Evolutionary conservation across 768 basidiomycete species (phyloP).

Genomic region (Kwoniella botswanensis): DNA sequence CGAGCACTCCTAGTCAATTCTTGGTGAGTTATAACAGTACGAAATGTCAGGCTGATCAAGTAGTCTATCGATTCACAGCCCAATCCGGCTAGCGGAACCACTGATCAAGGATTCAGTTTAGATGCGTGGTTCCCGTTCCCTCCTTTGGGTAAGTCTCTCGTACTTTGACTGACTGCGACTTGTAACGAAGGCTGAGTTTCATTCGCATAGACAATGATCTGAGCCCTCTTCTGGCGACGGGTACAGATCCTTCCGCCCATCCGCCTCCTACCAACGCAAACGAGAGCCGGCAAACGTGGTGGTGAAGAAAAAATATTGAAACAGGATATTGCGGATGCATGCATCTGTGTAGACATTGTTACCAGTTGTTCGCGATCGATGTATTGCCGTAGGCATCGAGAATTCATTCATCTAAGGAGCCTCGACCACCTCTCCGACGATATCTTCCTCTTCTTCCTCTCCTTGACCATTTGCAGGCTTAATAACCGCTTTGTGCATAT

Average conservation of each 20-base stretch:
- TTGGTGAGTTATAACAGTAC: slow-evolving; percentile 4
- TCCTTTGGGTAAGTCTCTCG: slow-evolving; percentile 37
- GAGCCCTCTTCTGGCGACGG: slow-evolving; percentile 5
- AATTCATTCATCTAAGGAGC: background rate
- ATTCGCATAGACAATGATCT: slow-evolving; percentile 2
- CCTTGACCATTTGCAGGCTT: slow-evolving; percentile 1
- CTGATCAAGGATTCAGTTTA: slow-evolving; percentile 23
- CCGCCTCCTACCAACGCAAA: background rate
- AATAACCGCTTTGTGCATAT: slow-evolving; percentile 26
- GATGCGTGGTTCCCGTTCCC: slow-evolving; percentile 51
- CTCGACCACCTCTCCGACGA: slow-evolving; percentile 1
- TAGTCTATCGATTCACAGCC: slow-evolving; percentile 10
- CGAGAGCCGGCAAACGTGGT: slow-evolving; percentile 6
- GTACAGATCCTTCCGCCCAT: background rate
- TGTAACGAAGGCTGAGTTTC: background rate
- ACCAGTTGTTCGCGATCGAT: background rate
- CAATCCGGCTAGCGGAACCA: background rate
- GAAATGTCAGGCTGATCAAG: background rate
- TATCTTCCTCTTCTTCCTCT: slow-evolving; percentile 14
- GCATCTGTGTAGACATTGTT: background rate
- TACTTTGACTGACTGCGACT: background rate
- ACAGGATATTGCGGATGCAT: background rate
- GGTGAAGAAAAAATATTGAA: background rate
- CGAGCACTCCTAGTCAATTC: slow-evolving; percentile 8
- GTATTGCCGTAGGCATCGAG: too few relatives aligned